Evolutionary conservation across 306 rosid genomes (phyloP), one percentile per base, ranked within the genome.

Genomic region (Benincasa hispida): DNA sequence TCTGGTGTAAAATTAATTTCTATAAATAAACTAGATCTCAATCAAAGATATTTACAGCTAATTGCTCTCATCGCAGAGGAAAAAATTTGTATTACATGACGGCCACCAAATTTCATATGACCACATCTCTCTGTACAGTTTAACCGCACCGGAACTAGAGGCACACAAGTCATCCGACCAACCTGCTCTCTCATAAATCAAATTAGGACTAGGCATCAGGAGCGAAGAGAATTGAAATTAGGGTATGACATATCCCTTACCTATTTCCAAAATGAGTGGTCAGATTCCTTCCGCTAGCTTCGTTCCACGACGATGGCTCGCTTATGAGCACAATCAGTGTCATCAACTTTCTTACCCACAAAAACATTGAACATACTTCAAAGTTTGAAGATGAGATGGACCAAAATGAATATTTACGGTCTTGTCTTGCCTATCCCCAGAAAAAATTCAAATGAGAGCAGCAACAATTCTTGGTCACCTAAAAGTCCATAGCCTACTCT

Each of bases 401-500:
- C 76, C 76, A 72, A 18, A 66, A 27, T 72, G 76, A 72, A 18
- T 72, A 72, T 72, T 18, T 32, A 48, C 60, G 76, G 45, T 50
- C 76, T 72, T 72, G 45, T 50, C 61, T 72, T 72, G 61, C 39
- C 42, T 28, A 53, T 72, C 72, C 75, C 81, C 77, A 79, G 63
- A 74, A 18, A 76, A 13, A 54, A 47, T 41, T 48, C 72, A 19
- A 74, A 72, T 34, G 63, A 74, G 68, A 41, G 60, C 78, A 70
- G 22, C 74, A 68, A 34, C 11, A 67, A 60, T 79, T 75, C 82
- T 82, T 55, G 45, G 69, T 42, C 28, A 45, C 51, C 56, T 75
- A 55, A 58, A n/a, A 78, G 50, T 57, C 75, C 60, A 66, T 39
- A 57, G 53, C 82, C 96, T 94, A 92, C 77, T 90, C 97, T 0